These are phyloP conservation scores for Mortierella sp. DNA, from an alignment of 371 early-diverging fungal species.

Conservation along the genomic window DNA sequence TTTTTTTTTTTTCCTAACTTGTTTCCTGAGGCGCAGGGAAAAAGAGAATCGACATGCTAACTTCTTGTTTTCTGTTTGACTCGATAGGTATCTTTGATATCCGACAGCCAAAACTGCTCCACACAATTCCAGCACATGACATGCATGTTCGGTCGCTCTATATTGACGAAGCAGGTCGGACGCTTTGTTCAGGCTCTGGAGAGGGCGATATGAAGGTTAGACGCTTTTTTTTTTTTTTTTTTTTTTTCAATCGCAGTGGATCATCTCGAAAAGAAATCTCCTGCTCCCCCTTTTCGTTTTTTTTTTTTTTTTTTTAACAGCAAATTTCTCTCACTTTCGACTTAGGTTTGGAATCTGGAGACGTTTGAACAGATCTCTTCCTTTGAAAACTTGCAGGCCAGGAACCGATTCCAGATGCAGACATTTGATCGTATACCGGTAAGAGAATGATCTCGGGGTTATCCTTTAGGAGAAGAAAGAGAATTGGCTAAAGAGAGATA, in stretches of 20 bases:
- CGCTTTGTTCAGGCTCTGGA: constrained; percentile 71
- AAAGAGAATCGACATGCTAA: too few relatives aligned
- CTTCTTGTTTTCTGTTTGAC: neutral
- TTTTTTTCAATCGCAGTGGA: neutral
- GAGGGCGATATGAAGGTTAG: constrained; percentile 70
- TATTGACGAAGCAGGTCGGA: constrained; percentile 66
- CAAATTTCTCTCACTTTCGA: neutral
- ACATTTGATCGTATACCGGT: constrained; percentile 68
- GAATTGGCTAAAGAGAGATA: too few relatives aligned
- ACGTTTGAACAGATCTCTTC: constrained; percentile 65
- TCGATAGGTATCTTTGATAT: constrained; percentile 78
- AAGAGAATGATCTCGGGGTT: constrained; percentile 16
- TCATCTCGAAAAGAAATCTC: neutral
- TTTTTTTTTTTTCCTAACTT: neutral
- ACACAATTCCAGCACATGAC: constrained; percentile 78
- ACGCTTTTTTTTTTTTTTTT: neutral
- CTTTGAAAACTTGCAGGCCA: constrained; percentile 62
- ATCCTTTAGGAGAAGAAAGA: too few relatives aligned
- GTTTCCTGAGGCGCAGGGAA: too few relatives aligned
- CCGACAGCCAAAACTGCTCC: constrained; percentile 72
- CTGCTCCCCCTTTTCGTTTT: neutral
- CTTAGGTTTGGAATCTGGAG: constrained; percentile 74
- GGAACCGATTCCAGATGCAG: constrained; percentile 67
- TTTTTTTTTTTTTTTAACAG: constrained; percentile 3
- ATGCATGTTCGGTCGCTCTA: constrained; percentile 74